Evolutionary conservation across 164 flowering plant species (phyloP), one percentile per base, ranked within the genome.

Genomic region (Protea cynaroides): DNA sequence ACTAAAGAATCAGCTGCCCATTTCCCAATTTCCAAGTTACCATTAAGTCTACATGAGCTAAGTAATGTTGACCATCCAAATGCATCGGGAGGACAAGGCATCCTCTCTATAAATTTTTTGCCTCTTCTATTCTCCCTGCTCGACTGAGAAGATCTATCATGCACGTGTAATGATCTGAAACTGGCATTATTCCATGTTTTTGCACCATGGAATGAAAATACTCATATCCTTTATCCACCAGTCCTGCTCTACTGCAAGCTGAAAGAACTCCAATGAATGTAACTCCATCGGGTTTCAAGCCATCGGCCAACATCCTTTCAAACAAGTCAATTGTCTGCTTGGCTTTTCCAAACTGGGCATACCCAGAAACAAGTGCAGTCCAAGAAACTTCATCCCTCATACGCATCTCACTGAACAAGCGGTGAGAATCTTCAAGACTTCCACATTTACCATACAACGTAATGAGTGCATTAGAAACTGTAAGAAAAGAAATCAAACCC

Each of bases 181-280:
- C 46, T 21, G 91, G 90, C 24, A 21, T 65, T 37, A 92, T 78
- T 23, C 82, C 71, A 65, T 89, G 86, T 15, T 81, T 83, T 54
- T 82, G 63, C 7, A 73, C 66, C 93, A 89, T 87, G 25, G 82
- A 86, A 38, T 83, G 59, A 64, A 86, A 87, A 71, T 83, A 87
- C 17, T 56, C 65, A 40, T 56, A 66, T 25, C 95, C 96, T 71
- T 84, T 78, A 18, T 89, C 87, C 49, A 85, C 91, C 18, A 89
- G 62, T 56, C 98, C 96, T 12, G 90, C 86, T 79, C 96, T 84
- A 70, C 96, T 89, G 75, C 98, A 89, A 64, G 96, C 98, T 37
- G 95, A 89, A 63, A 92, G 84, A 71, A 89, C 88, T 46, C 82
- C 95, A 53, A 86, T 77, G 67, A 88, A 87, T 54, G 98, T 89